Conservation (phyloP, 495 filamentous ascomycete genomes). For the Pyrenula aspistea region DNA sequence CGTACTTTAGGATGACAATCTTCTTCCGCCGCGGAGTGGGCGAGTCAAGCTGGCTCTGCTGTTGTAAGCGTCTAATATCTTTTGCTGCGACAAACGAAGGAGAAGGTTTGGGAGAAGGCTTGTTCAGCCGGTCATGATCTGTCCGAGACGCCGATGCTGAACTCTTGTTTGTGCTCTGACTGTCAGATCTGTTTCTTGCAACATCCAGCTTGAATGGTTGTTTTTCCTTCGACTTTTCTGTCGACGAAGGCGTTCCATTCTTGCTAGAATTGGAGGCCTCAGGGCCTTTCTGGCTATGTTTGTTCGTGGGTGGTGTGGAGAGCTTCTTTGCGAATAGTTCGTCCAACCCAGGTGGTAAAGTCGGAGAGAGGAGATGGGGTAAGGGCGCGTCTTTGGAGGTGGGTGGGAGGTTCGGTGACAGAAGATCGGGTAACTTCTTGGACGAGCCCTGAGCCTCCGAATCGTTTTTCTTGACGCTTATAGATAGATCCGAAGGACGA, state of each 20-base stretch:
- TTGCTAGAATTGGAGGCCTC: not conserved
- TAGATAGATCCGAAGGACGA: not conserved
- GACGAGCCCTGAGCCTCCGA: not conserved
- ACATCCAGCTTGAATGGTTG: not conserved
- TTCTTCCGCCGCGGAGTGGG: not conserved
- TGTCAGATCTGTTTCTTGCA: not conserved
- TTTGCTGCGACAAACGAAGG: not conserved
- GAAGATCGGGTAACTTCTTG: not conserved
- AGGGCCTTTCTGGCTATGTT: not conserved
- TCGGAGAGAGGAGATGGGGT: not conserved
- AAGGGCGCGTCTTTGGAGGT: not conserved
- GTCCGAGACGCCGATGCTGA: not conserved
- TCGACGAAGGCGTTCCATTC: not conserved
- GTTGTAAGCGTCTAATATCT: not conserved
- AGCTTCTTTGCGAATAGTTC: not conserved
- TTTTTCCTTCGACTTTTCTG: not conserved
- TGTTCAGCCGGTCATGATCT: not conserved
- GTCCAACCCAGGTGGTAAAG: not conserved
- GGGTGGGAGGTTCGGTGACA: not conserved
- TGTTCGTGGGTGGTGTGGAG: not conserved
- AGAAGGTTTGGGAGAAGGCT: not conserved
- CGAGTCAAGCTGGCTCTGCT: not conserved
- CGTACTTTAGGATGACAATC: not conserved
- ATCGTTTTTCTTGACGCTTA: not conserved
- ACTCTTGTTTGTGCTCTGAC: not conserved